A percentile compares a stretch with the other conserved stretches of the same genome.
These are phyloP conservation scores for Starmerella potacharoeniae DNA, from an alignment of 805 yeast species.

Conservation along the genomic window DNA sequence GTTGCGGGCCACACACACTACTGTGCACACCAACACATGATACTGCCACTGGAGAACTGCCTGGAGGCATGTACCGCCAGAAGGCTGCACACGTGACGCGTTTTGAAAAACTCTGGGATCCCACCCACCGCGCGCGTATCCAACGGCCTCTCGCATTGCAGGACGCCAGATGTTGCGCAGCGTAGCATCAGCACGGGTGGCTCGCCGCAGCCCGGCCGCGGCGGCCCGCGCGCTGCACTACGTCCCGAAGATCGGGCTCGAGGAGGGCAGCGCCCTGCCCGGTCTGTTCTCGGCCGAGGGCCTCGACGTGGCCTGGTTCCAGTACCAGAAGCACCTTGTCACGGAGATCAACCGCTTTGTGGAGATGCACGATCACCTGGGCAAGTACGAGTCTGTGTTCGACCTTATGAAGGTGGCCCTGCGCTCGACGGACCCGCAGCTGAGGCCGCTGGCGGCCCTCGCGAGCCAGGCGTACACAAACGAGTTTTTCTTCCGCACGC, in stretches of 20 bases:
- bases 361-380: slow-evolving; percentile 11
- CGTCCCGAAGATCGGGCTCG: slow-evolving; percentile 30
- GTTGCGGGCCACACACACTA: too few relatives aligned
- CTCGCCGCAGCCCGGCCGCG: background rate
- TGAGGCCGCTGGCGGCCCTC: slow-evolving; percentile 49
- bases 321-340: slow-evolving; percentile 52
- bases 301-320: slow-evolving; percentile 64
- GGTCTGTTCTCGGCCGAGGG: slow-evolving; percentile 58
- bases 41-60: too few relatives aligned
- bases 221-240: slow-evolving; percentile 13
- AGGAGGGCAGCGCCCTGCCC: slow-evolving; percentile 38
- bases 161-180: background rate
- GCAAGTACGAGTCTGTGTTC: slow-evolving; percentile 7
- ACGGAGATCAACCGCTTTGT: slow-evolving; percentile 24
- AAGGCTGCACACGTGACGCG: background rate
- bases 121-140: background rate
- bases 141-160: background rate
- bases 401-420: slow-evolving; percentile 13
- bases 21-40: too few relatives aligned
- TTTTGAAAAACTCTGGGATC: background rate
- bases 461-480: slow-evolving; percentile 83
- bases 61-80: too few relatives aligned
- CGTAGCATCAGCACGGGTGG: background rate
- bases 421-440: slow-evolving; percentile 11
- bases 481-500: slow-evolving; percentile 53